These are phyloP conservation scores for Zymoseptoria pseudotritici DNA, from an alignment of 2,329 filamentous ascomycete species.

Conservation along the genomic window DNA sequence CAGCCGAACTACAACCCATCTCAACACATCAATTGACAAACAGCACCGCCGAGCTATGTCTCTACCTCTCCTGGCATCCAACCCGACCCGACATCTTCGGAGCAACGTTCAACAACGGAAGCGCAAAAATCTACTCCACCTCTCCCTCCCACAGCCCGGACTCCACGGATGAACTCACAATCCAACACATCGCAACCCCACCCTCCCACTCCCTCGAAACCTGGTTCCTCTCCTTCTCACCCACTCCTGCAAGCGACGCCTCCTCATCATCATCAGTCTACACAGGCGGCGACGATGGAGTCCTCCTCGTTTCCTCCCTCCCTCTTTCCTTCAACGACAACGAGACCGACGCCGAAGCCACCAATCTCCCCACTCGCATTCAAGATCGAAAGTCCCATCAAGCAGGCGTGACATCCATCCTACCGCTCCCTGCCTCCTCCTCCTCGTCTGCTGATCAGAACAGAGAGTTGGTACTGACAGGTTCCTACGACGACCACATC, in stretches of 20 bases:
- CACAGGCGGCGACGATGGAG: constrained; percentile 70
- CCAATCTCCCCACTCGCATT: neutral
- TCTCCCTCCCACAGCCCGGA: neutral
- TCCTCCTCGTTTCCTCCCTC: constrained; percentile 23
- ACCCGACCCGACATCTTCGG: constrained; percentile 49
- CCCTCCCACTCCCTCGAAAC: constrained; percentile 53
- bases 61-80: constrained; percentile 70
- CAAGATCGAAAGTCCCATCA: constrained; percentile 55
- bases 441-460: neutral
- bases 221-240: constrained; percentile 60
- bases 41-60: constrained; percentile 54
- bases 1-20: constrained; percentile 31
- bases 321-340: neutral
- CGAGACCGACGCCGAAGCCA: neutral
- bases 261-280: constrained; percentile 31
- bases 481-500: constrained; percentile 83
- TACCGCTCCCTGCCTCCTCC: constrained; percentile 54
- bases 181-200: constrained; percentile 15
- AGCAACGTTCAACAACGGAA: constrained; percentile 63
- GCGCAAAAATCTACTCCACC: constrained; percentile 25
- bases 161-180: neutral
- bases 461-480: constrained; percentile 59
- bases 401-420: constrained; percentile 82
- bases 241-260: constrained; percentile 10
- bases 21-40: constrained; percentile 36